Percentiles rank a stretch among this genome's conserved stretches.
phyloP scores from a whole-genome alignment of 331 rosid species.

The Acacia concinna region DNA sequence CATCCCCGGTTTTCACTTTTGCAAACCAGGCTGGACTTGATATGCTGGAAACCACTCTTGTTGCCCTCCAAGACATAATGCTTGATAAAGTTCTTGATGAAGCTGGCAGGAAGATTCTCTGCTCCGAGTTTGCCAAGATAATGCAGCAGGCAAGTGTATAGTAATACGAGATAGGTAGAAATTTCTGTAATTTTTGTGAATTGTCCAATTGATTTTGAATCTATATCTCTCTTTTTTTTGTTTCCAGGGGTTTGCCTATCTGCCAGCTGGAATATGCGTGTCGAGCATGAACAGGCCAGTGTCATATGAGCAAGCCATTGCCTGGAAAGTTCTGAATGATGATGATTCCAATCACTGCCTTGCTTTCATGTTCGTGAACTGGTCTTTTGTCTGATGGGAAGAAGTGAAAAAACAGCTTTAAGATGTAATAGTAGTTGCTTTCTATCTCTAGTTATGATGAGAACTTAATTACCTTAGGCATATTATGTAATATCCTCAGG shows the following conservation, averaged over 20 bases:
- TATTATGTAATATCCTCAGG: slow-evolving; percentile 36
- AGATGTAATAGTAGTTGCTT: not conserved
- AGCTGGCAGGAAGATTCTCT: slow-evolving; percentile 78
- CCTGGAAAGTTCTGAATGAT: slow-evolving; percentile 89
- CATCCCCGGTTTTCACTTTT: slow-evolving; percentile 86
- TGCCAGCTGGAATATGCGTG: slow-evolving; percentile 77
- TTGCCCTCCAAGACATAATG: slow-evolving; percentile 93
- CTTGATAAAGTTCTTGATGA: slow-evolving; percentile 94
- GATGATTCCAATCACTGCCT: slow-evolving; percentile 89
- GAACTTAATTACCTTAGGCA: slow-evolving; percentile 35
- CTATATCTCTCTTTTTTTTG: not conserved
- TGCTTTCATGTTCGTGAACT: slow-evolving; percentile 87
- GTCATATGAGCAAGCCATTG: slow-evolving; percentile 81
- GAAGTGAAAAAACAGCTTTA: not conserved
- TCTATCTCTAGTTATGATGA: slow-evolving; percentile 33
- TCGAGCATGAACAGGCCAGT: slow-evolving; percentile 94
- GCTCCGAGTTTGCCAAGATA: slow-evolving; percentile 89
- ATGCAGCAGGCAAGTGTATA: slow-evolving; percentile 72
- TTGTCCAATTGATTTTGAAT: not conserved
- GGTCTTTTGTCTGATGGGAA: slow-evolving; percentile 75
- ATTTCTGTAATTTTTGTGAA: not conserved
- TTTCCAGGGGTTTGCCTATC: slow-evolving; percentile 77
- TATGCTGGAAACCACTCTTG: slow-evolving; percentile 95
- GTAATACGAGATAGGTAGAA: not conserved
- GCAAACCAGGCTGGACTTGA: slow-evolving; percentile 96